Evolutionary conservation across 176 grass and related monocot genomes (phyloP).

Genomic region (Hyparrhenia diplandra): DNA sequence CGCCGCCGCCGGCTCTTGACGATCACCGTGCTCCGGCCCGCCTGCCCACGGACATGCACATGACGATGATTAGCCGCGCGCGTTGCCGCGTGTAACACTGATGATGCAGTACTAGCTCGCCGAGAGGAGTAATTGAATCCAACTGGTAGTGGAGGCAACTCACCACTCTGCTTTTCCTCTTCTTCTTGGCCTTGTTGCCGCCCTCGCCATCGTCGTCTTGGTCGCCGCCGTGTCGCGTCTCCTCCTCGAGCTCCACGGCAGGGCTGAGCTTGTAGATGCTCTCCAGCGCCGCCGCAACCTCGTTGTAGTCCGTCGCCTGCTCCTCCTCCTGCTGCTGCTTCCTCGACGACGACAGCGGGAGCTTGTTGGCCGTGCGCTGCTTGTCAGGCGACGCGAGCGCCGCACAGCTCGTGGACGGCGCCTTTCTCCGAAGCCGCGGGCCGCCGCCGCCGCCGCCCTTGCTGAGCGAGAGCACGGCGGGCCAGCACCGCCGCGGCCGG

Average conservation of each 20-base stretch:
- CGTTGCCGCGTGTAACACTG: not conserved
- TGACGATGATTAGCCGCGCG: not conserved
- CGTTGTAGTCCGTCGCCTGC: conserved; percentile 52
- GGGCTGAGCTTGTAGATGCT: conserved; percentile 93
- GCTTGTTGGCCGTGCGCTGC: not conserved
- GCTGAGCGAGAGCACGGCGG: conserved; percentile 34
- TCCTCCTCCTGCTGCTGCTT: not conserved
- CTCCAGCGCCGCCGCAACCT: conserved; percentile 85
- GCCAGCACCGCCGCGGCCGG: conserved; percentile 31
- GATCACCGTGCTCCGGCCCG: conserved; percentile 10
- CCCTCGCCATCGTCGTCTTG: not conserved
- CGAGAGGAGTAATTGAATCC: not conserved
- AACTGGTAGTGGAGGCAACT: not conserved
- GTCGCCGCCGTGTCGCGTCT: not conserved
- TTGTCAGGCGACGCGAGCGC: conserved; percentile 56
- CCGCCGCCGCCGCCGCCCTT: not conserved
- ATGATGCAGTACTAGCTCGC: not conserved
- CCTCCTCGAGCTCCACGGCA: conserved; percentile 25
- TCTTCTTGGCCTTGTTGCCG: conserved; percentile 4
- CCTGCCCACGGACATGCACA: not conserved
- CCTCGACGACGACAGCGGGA: not conserved
- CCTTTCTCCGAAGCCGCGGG: not conserved
- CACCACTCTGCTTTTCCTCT: not conserved
- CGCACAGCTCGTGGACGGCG: conserved; percentile 44
- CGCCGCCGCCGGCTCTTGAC: conserved; percentile 33